Percentiles rank a stretch among this genome's conserved stretches.
These are phyloP conservation scores for Wickerhamomyces silvicola DNA, from an alignment of 805 yeast species.

Conservation along the genomic window DNA sequence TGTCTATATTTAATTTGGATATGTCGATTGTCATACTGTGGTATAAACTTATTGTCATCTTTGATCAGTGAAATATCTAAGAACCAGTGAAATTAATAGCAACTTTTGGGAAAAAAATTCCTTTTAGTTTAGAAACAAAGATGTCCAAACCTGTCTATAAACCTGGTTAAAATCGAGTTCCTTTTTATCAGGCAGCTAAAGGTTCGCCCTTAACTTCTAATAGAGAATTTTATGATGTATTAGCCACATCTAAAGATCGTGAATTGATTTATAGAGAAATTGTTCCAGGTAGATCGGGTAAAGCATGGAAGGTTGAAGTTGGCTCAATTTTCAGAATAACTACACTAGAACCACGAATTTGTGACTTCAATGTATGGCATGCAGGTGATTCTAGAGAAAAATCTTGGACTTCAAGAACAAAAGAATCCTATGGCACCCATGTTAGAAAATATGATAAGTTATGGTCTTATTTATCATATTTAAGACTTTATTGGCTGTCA, in stretches of 20 bases:
- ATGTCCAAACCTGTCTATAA: conserved; percentile 17
- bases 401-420: conserved; percentile 64
- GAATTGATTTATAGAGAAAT: conserved; percentile 35
- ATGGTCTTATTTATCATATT: conserved; percentile 62
- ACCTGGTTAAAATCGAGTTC: conserved; percentile 31
- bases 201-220: conserved; percentile 49
- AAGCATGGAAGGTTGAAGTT: conserved; percentile 58
- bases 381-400: conserved; percentile 54
- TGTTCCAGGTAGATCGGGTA: conserved; percentile 51
- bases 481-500: conserved; percentile 61
- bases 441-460: conserved; percentile 54
- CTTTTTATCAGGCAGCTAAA: conserved; percentile 52
- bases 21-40: no score
- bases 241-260: conserved; percentile 36
- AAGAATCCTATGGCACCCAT: conserved; percentile 60
- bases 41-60: no score
- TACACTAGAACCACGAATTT: conserved; percentile 65
- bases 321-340: conserved; percentile 52
- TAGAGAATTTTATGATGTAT: conserved; percentile 37
- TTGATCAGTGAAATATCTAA: no score
- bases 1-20: no score
- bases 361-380: conserved; percentile 64
- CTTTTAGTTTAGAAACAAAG: no score
- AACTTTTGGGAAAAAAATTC: no score
- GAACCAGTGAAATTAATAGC: no score